phyloP scores from a whole-genome alignment of 1,284 basidiomycete genomes.

The Austropuccinia psidii region DNA sequence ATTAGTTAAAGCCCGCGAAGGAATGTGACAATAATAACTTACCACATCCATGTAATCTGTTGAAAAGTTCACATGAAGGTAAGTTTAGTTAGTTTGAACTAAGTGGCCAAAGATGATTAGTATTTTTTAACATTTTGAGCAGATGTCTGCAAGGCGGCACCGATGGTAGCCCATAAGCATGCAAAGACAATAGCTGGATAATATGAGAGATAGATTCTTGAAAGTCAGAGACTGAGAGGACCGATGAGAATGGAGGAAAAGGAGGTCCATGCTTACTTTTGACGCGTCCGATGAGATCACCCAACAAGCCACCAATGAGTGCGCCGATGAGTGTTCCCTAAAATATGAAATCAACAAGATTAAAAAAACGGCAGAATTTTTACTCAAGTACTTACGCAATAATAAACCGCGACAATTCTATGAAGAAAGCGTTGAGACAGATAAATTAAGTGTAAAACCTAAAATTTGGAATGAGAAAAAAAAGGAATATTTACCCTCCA shows the following conservation, averaged over 20 bases:
- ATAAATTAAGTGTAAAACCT: not conserved
- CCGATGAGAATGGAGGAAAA: not conserved
- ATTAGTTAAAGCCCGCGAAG: not conserved
- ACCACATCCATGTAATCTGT: slow-evolving; percentile 40
- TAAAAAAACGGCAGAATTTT: not conserved
- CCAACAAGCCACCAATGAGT: slow-evolving; percentile 41
- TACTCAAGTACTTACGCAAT: slow-evolving; percentile 24
- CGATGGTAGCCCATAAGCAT: slow-evolving; percentile 42
- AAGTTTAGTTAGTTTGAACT: not conserved
- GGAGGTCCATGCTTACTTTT: not conserved
- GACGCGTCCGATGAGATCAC: slow-evolving; percentile 39
- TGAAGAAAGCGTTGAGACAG: not conserved
- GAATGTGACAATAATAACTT: not conserved
- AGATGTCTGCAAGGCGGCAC: slow-evolving; percentile 42
- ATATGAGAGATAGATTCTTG: not conserved
- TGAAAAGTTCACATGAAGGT: not conserved
- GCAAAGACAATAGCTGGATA: slow-evolving; percentile 39
- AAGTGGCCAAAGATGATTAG: not conserved
- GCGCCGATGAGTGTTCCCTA: slow-evolving; percentile 45
- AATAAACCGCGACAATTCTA: slow-evolving; percentile 34
- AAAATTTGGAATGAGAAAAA: not conserved
- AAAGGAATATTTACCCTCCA: slow-evolving; percentile 40
- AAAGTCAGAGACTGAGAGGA: no score
- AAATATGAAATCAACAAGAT: slow-evolving; percentile 36
- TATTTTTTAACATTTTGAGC: slow-evolving; percentile 37